Evolutionary conservation across 192 early-diverging fungal species (phyloP).

Genomic region (Umbelopsis sp.): DNA sequence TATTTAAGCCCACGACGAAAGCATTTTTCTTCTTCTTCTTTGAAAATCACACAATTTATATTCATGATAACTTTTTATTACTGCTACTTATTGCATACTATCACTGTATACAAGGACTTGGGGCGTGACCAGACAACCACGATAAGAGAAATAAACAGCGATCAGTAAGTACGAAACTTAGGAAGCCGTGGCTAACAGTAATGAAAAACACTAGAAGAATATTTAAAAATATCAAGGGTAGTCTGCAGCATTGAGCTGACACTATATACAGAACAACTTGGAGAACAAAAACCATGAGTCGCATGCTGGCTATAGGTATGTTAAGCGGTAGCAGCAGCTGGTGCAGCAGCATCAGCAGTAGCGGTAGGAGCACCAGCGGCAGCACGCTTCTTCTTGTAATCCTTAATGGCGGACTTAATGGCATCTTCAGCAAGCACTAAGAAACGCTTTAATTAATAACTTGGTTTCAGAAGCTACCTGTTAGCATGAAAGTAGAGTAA

Average conservation of each 20-base stretch:
- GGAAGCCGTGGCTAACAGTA: neutral
- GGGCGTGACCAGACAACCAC: slow-evolving; percentile 17
- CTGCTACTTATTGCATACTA: neutral
- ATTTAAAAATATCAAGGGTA: neutral
- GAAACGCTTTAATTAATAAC: slow-evolving; percentile 13
- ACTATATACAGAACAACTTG: slow-evolving; percentile 14
- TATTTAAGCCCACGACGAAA: too few species aligned
- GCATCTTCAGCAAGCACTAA: slow-evolving; percentile 98
- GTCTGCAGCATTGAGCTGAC: slow-evolving; percentile 2
- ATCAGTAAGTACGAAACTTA: neutral
- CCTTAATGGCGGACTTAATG: slow-evolving; percentile 97
- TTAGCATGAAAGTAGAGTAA: slow-evolving; percentile 13
- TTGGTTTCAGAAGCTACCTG: neutral
- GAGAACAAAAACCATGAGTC: neutral
- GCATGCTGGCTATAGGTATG: neutral
- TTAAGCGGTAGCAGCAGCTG: slow-evolving; percentile 9
- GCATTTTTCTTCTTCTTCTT: neutral
- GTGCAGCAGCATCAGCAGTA: neutral
- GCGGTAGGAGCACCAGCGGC: neutral
- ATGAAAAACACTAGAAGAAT: neutral
- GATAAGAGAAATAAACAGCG: neutral
- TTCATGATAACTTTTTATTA: neutral
- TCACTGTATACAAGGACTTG: neutral
- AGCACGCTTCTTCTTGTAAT: slow-evolving; percentile 86
- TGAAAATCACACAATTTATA: neutral